Evolutionary conservation across 2,329 filamentous ascomycete genomes (phyloP).

Genomic region (Penicillium paneum): DNA sequence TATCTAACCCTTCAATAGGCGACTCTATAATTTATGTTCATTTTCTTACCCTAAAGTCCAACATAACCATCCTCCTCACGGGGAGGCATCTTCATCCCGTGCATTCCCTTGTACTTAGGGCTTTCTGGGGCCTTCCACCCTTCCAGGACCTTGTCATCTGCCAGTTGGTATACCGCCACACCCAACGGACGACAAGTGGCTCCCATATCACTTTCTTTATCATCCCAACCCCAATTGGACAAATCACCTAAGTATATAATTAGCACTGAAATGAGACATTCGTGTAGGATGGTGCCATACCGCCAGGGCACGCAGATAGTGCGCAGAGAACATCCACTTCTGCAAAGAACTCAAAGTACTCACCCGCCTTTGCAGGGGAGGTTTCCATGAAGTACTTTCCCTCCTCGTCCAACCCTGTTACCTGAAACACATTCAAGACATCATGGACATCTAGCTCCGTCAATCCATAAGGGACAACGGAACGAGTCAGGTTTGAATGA

Average conservation of each 20-base stretch:
- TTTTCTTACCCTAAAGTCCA: slow-evolving; percentile 20
- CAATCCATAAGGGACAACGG: slow-evolving; percentile 66
- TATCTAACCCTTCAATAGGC: neutral
- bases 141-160: slow-evolving; percentile 52
- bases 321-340: slow-evolving; percentile 71
- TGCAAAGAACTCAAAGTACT: slow-evolving; percentile 72
- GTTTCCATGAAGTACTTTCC: slow-evolving; percentile 72
- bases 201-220: slow-evolving; percentile 55
- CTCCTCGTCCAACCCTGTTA: slow-evolving; percentile 69
- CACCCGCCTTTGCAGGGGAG: slow-evolving; percentile 46
- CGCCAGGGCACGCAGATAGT: slow-evolving; percentile 70
- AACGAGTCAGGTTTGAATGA: slow-evolving; percentile 74
- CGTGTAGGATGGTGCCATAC: slow-evolving; percentile 20
- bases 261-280: slow-evolving; percentile 10
- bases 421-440: slow-evolving; percentile 82
- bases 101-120: slow-evolving; percentile 62
- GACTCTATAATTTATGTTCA: neutral
- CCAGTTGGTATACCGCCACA: slow-evolving; percentile 67
- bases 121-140: slow-evolving; percentile 62
- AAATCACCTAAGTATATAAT: slow-evolving; percentile 56
- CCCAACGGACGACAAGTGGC: slow-evolving; percentile 71
- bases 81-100: slow-evolving; percentile 59
- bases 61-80: slow-evolving; percentile 31
- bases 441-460: slow-evolving; percentile 76
- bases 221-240: slow-evolving; percentile 76